Percentiles rank a stretch among this genome's conserved stretches.
Evolutionary conservation across 176 grass and related monocot genomes (phyloP).

Genomic region (Saccharum officinarum): DNA sequence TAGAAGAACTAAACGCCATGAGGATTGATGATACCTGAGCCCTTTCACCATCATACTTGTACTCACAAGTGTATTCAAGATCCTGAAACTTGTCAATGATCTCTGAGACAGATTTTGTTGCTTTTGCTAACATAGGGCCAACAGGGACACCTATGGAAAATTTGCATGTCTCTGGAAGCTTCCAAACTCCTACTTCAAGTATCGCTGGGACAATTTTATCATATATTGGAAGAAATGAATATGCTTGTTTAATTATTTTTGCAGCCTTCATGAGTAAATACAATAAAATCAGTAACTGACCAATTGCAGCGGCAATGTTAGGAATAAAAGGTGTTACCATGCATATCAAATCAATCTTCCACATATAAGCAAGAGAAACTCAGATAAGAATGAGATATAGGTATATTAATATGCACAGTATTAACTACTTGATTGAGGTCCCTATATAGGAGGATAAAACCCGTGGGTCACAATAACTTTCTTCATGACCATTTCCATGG

Average conservation of each 20-base stretch:
- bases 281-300: slow-evolving; percentile 31
- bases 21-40: slow-evolving; percentile 71
- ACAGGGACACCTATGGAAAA: slow-evolving; percentile 98
- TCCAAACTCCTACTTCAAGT: slow-evolving; percentile 82
- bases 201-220: slow-evolving; percentile 90
- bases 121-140: slow-evolving; percentile 99
- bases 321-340: slow-evolving; percentile 13
- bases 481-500: slow-evolving; percentile 1
- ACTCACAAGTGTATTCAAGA: slow-evolving; percentile 97
- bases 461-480: neutral
- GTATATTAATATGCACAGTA: neutral
- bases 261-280: slow-evolving; percentile 70
- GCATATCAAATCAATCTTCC: slow-evolving; percentile 19
- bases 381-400: slow-evolving; percentile 1
- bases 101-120: slow-evolving; percentile 98
- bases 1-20: slow-evolving; percentile 17
- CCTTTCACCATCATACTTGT: slow-evolving; percentile 99
- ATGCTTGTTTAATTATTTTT: slow-evolving; percentile 89
- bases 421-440: slow-evolving; percentile 7
- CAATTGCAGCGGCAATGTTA: neutral
- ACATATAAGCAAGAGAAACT: slow-evolving; percentile 9
- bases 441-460: neutral
- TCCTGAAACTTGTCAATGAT: slow-evolving; percentile 99
- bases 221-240: slow-evolving; percentile 95
- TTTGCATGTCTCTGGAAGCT: slow-evolving; percentile 91